Conservation (phyloP, 1,284 basidiomycete genomes). For the Limonomyces culmigenus region DNA sequence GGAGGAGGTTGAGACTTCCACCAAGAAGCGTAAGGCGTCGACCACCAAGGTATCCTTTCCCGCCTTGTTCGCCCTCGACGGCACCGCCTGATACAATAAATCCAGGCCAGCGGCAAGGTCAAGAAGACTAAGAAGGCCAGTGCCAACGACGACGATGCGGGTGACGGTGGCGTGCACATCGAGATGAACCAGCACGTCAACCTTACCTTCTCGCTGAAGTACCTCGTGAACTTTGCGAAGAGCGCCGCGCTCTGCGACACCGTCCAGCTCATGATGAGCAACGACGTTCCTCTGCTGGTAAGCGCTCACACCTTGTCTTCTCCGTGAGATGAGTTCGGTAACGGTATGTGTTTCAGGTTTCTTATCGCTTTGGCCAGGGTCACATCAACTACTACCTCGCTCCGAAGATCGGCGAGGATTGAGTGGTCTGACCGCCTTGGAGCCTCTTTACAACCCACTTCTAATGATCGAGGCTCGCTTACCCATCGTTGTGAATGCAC, state of each 20-base stretch:
- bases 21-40: conserved; percentile 49
- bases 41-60: conserved; percentile 26
- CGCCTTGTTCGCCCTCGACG: background rate
- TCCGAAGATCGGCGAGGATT: conserved; percentile 79
- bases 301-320: conserved; percentile 17
- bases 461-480: no score
- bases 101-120: conserved; percentile 31
- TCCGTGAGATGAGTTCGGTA: background rate
- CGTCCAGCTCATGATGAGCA: conserved; percentile 77
- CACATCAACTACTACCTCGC: conserved; percentile 78
- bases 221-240: conserved; percentile 95
- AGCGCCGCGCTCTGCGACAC: conserved; percentile 60
- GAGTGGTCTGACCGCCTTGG: no score
- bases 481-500: no score
- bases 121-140: conserved; percentile 30
- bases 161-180: conserved; percentile 43
- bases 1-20: conserved; percentile 11
- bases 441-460: no score
- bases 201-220: conserved; percentile 94
- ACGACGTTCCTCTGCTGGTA: conserved; percentile 82
- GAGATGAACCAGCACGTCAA: conserved; percentile 85
- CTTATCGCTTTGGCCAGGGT: conserved; percentile 75
- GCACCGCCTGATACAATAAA: conserved; percentile 15
- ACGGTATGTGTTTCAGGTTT: conserved; percentile 31
- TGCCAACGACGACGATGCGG: conserved; percentile 21